Evolutionary conservation across 306 rosid genomes (phyloP), one percentile per base, ranked within the genome.

Genomic region (Dalbergia cultrata): DNA sequence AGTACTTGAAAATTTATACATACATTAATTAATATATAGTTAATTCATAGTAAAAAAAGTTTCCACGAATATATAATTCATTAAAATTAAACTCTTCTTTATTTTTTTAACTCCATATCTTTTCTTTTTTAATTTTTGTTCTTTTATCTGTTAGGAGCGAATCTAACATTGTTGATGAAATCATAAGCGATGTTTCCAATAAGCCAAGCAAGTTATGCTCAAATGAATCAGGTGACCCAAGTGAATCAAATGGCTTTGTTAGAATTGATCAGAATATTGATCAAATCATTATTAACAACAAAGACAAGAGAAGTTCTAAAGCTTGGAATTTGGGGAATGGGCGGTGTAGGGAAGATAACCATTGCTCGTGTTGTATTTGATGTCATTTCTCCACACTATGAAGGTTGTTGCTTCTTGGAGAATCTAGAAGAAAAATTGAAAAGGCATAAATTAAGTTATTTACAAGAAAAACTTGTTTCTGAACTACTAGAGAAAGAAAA

Each of bases 251-350:
- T 60, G 65, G 6, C 8, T 39, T 22, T 0, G n/a, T 60, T 60
- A 39, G 65, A 60, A 60, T 60, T 60, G 65, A 22, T 60, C 35
- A 60, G 12, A 60, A 60, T 60, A 22, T 60, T 60, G 66, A 22
- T 60, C 12, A 13, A 60, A 11, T 60, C 39, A 0, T 60, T 60
- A 60, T 21, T 60, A 39, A 10, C n/a, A 60, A 4, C 1, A 12
- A 8, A 60, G 6, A 22, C 65, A 22, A 3, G 6, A 60, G 37
- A 60, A 22, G n/a, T 60, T 60, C 2, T 0, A 26, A 11, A 17
- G 34, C 13, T 60, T 22, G 65, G 65, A 22, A 22, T 60, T 60
- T 60, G 64, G 64, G 64, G 64, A 5, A 59, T 59, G 64, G 64
- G 35, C 4, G 64, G 64, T 14, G 22, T 59, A 9, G 64, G 64